A percentile compares a stretch with the other conserved stretches of the same genome.
These are phyloP conservation scores for Hymenoscyphus fraxineus DNA, from an alignment of 2,329 filamentous ascomycete genomes.

Conservation along the genomic window DNA sequence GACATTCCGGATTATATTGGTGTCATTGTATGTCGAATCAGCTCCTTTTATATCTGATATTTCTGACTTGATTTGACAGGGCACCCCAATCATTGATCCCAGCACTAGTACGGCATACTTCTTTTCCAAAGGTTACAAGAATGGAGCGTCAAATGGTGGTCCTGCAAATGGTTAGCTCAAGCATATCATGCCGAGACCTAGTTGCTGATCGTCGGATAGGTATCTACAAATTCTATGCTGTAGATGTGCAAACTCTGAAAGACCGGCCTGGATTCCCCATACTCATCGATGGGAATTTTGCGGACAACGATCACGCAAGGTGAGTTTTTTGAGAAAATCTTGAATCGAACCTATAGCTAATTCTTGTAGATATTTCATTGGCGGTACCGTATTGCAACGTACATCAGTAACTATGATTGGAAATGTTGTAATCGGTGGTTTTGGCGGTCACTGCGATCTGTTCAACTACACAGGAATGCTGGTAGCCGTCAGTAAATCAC, in stretches of 20 bases:
- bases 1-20: constrained; percentile 40
- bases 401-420: constrained; percentile 40
- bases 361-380: constrained; percentile 39
- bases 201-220: constrained; percentile 18
- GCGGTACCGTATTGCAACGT: constrained; percentile 44
- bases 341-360: constrained; percentile 12
- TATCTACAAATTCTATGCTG: constrained; percentile 31
- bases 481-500: constrained; percentile 33
- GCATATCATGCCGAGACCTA: not conserved
- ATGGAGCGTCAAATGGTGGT: constrained; percentile 28
- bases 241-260: constrained; percentile 38
- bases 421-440: constrained; percentile 42
- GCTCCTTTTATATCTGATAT: not conserved
- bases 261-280: constrained; percentile 41
- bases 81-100: constrained; percentile 38
- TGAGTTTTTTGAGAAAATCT: constrained; percentile 4
- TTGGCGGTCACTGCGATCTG: constrained; percentile 46
- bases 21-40: constrained; percentile 28
- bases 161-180: constrained; percentile 23
- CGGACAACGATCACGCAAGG: constrained; percentile 43
- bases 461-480: constrained; percentile 43
- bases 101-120: constrained; percentile 37
- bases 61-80: constrained; percentile 14
- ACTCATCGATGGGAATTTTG: constrained; percentile 41
- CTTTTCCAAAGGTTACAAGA: constrained; percentile 38